phyloP scores from a whole-genome alignment of 345 rosid genomes.

The Ceriops zippeliana region DNA sequence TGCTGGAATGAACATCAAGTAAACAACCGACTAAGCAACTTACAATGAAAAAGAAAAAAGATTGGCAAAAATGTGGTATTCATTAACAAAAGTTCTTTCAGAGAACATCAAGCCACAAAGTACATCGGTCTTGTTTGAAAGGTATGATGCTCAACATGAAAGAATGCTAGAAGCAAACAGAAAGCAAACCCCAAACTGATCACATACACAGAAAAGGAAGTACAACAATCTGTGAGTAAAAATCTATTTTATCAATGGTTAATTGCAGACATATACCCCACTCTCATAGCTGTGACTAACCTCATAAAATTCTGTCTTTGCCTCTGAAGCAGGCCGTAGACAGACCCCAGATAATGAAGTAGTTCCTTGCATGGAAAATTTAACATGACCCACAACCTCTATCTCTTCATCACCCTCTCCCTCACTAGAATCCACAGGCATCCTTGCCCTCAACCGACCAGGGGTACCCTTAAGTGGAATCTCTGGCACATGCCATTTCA shows the following conservation, averaged over 20 bases:
- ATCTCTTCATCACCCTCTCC: constrained; percentile 67
- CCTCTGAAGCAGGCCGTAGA: constrained; percentile 67
- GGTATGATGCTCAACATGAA: constrained; percentile 24
- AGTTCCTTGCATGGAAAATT: constrained; percentile 67
- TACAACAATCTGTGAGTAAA: constrained; percentile 11
- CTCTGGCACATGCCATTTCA: constrained; percentile 92
- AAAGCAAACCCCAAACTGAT: constrained; percentile 5
- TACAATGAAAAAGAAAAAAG: not conserved
- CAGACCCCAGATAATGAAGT: constrained; percentile 64
- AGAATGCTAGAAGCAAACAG: constrained; percentile 27
- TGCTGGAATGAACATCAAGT: not conserved
- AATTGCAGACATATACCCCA: constrained; percentile 76
- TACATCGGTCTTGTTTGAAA: constrained; percentile 15
- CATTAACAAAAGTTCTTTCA: constrained; percentile 7
- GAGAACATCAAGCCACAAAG: constrained; percentile 11
- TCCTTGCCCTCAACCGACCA: constrained; percentile 73
- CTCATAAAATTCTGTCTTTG: constrained; percentile 74
- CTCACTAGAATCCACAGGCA: constrained; percentile 71
- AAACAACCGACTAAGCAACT: not conserved
- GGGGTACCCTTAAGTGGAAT: constrained; percentile 71
- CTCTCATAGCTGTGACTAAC: constrained; percentile 74
- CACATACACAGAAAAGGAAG: constrained; percentile 5
- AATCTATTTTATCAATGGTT: constrained; percentile 22
- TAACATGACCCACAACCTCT: constrained; percentile 66
- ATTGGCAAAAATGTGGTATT: not conserved